phyloP scores from a whole-genome alignment of 2,329 filamentous ascomycete species.

The Cercospora sp. region DNA sequence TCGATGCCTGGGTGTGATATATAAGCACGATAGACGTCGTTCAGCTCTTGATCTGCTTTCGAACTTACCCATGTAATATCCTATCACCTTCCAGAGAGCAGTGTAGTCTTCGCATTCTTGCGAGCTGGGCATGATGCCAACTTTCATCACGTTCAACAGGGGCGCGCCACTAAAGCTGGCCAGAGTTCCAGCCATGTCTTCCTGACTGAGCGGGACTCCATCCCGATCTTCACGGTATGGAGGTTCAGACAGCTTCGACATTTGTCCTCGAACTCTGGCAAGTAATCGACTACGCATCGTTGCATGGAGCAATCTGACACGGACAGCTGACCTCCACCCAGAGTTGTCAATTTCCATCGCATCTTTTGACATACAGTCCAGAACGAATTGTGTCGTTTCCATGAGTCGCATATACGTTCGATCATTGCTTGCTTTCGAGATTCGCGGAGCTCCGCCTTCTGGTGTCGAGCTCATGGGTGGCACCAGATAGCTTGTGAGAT shows the following conservation, averaged over 20 bases:
- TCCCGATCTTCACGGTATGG: neutral
- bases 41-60: no score
- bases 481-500: neutral
- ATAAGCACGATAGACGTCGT: no score
- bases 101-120: neutral
- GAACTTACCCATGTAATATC: neutral
- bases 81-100: neutral
- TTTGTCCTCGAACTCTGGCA: neutral
- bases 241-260: neutral
- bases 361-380: neutral
- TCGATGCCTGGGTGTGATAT: neutral
- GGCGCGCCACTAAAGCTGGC: neutral
- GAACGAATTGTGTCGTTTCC: neutral
- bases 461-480: neutral
- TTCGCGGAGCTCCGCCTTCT: neutral
- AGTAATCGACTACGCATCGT: neutral
- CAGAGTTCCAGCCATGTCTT: neutral
- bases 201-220: neutral
- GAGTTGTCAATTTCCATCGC: neutral
- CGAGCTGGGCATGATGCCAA: neutral
- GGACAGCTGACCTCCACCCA: neutral
- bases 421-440: neutral
- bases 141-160: neutral
- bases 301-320: neutral
- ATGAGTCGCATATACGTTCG: neutral